These are phyloP conservation scores for Codiaeum variegatum DNA, from an alignment of 441 rosid genomes.

Conservation along the genomic window DNA sequence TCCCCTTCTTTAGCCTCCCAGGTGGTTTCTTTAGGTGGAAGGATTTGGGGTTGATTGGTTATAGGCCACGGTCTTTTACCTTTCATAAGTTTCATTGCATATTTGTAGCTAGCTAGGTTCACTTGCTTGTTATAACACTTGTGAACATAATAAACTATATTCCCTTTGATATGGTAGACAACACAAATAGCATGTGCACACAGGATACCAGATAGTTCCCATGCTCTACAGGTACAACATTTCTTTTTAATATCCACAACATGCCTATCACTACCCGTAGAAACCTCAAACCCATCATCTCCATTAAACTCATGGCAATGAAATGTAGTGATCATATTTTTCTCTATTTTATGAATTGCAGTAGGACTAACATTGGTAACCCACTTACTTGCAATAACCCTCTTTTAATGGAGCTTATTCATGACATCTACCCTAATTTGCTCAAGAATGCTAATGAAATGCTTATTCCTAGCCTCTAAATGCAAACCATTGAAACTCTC, in stretches of 20 bases:
- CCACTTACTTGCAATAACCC: background rate
- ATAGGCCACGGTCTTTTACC: background rate
- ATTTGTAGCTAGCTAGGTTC: background rate
- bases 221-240: background rate
- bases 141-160: background rate
- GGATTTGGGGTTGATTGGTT: background rate
- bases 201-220: background rate
- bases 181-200: background rate
- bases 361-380: background rate
- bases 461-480: background rate
- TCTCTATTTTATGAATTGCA: background rate
- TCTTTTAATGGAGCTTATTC: background rate
- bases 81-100: background rate
- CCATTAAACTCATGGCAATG: background rate
- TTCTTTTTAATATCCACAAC: accelerated
- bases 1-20: background rate
- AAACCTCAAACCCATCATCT: background rate
- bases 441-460: background rate
- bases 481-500: background rate
- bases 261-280: background rate
- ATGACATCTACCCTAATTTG: background rate
- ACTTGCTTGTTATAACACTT: background rate
- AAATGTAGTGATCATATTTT: background rate
- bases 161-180: background rate
- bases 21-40: background rate